Base-by-base conservation (phyloP, 768 basidiomycete genomes). In the Mycena alexandri region DNA sequence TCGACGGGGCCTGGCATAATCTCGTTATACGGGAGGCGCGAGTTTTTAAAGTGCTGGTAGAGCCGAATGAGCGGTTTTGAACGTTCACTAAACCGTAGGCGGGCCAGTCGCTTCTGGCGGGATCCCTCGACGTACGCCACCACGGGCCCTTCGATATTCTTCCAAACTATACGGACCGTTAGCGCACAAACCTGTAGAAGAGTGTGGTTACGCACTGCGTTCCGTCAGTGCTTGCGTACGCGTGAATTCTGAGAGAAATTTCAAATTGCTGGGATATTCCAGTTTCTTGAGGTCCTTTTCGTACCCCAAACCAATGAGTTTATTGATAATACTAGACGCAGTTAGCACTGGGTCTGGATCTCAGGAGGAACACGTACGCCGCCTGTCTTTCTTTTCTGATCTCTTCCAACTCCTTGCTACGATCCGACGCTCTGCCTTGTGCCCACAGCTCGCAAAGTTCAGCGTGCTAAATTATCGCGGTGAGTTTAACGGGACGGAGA, bases 1-100 rank as follows among this genome's bases (percentile, higher is more conserved):
- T 62, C 61, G 61, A 62, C n/a, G 42, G 60, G 59, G 16, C 51
- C 61, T 2, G 52, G 50, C 51, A 62, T 62, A 24, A 62, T 19
- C 43, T 62, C 61, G 61, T 25, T 51, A 21, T 46, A 36, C 1
- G 61, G 61, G 29, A 62, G 61, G 9, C 21, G 61, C 42, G 51
- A 54, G 22, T 62, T 62, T 33, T 54, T 62, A 43, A 53, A 54
- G 19, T 62, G 41, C 8, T 54, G 51, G 17, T 53, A 62, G 33
- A 62, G 61, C 12, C 42, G 41, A 36, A 62, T 43, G 21, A 54
- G 53, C 38, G 50, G 61, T 53, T 62, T 62, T 42, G 61, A 43
- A 2, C 61, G 51, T 53, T 62, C 61, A 13, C 61, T 62, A 50
- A 53, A 62, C 42, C 16, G 2, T 8, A 53, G 51, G 21, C 52